Evolutionary conservation across 306 rosid species (phyloP), one percentile per base, ranked within the genome.

Genomic region (Hippophae rhamnoides): DNA sequence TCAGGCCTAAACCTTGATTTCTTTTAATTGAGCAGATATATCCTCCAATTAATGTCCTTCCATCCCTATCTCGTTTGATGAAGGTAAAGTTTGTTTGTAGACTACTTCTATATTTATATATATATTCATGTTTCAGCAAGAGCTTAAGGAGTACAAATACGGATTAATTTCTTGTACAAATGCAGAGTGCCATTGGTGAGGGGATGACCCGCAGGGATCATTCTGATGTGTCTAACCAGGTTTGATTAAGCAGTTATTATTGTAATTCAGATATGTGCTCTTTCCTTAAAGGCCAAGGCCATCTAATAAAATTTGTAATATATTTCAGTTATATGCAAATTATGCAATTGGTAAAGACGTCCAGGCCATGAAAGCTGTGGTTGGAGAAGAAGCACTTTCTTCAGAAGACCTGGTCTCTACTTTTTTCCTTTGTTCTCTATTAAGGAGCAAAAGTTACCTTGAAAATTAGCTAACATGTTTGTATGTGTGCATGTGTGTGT

Each of bases 331-430:
- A 42, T 93, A 93, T 82, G 99, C 99, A 75, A 93, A 93, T 74
- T 93, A 93, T 80, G 99, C 99, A 61, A 93, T 93, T 65, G 99
- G 99, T 70, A 93, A 93, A 85, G 99, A 93, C 74, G 99, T 93
- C 64, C 99, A 93, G 71, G 97, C 99, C 65, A 93, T 93, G 99
- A 93, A 93, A 82, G 99, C 97, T 52, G 99, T 93, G 73, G 99
- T 93, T 2, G 99, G 99, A 84, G 99, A 93, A 80, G 99, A 93
- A 84, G 99, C 99, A 46, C 99, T 93, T 63, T 93, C 99, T 59
- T 93, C 97, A 0, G 99, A 93, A 82, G 99, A 93, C 71, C 69
- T 93, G 99, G 99, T 92, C 66, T 72, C 70, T 59, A 14, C 23
- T 31, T 5, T 61, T 59, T 50, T 65, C 63, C 41, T 47, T 59